Base-by-base conservation (phyloP, 2,329 filamentous ascomycete genomes). In the Pseudogymnoascus sp. region DNA sequence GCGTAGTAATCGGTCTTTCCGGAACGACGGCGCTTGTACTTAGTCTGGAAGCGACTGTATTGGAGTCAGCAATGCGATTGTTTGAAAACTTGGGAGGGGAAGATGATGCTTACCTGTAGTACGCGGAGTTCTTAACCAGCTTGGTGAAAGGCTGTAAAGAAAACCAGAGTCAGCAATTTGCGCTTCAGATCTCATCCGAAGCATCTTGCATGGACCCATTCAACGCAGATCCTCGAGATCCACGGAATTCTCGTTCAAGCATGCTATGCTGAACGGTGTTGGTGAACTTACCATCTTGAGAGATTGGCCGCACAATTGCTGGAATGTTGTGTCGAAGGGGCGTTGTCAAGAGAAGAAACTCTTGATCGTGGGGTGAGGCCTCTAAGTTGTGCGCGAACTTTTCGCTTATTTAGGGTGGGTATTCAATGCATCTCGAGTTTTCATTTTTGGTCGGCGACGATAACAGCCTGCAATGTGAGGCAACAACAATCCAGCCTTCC, bases 1-100 rank as follows among this genome's bases (percentile, higher is more conserved):
- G 94, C 94, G 80, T 97, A 97, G 91, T 99, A 99, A 79, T 99
- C 94, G 83, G 94, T 99, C 90, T 99, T 99, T 77, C 94, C 94
- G 75, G 88, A 76, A 71, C 90, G 87, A 80, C 94, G 88, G 78
- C 94, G 92, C 85, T 91, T 94, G 90, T 97, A 99, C 89, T 99
- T 99, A 77, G 94, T 97, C 85, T 99, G 94, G 87, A 89, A 99
- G 81, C 94, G 91, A 79, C 92, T 96, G 76, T 61, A 63, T 57
- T 30, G n/a, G 43, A 65, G 61, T 47, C 58, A 58, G 65, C 66
- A 59, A 61, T 64, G 67, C 58, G 62, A 32, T 37, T 57, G 43
- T 59, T 59, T 73, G 64, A 74, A 71, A 58, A 65, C 62, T 59
- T 35, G 50, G 32, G 47, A 57, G 41, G 60, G 60, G 9, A 32